These are phyloP conservation scores for Cladosporium velox DNA, from an alignment of 2,329 filamentous ascomycete genomes.

Conservation along the genomic window DNA sequence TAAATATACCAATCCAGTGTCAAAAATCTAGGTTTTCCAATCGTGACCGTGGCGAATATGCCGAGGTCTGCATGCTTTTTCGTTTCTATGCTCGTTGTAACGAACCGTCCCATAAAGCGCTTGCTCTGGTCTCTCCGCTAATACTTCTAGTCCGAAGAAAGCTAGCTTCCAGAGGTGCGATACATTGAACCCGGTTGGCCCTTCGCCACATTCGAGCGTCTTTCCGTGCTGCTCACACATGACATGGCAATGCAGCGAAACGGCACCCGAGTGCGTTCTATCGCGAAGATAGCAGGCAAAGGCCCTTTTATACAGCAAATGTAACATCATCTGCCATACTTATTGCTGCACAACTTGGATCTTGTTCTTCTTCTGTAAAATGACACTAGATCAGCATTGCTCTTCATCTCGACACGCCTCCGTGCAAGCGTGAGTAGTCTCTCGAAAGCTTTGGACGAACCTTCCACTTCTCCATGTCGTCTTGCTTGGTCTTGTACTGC, in stretches of 20 bases:
- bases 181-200: background rate
- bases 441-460: conserved; percentile 47
- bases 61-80: background rate
- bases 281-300: background rate
- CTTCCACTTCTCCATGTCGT: conserved; percentile 98
- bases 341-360: conserved; percentile 78
- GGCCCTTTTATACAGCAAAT: background rate
- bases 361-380: conserved; percentile 79
- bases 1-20: background rate
- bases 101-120: too few relatives aligned
- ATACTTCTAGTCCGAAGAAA: background rate
- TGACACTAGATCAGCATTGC: background rate
- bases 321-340: background rate
- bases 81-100: background rate
- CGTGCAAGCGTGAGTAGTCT: background rate
- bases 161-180: background rate
- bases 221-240: background rate
- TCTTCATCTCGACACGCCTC: background rate
- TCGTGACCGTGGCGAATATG: background rate
- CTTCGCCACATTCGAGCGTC: background rate
- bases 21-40: background rate
- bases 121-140: background rate
- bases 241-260: background rate
- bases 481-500: conserved; percentile 93
- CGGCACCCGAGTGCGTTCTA: background rate